Evolutionary conservation across 1,284 basidiomycete genomes (phyloP), one percentile per base, ranked within the genome.

Genomic region (Tylopilus sp.): DNA sequence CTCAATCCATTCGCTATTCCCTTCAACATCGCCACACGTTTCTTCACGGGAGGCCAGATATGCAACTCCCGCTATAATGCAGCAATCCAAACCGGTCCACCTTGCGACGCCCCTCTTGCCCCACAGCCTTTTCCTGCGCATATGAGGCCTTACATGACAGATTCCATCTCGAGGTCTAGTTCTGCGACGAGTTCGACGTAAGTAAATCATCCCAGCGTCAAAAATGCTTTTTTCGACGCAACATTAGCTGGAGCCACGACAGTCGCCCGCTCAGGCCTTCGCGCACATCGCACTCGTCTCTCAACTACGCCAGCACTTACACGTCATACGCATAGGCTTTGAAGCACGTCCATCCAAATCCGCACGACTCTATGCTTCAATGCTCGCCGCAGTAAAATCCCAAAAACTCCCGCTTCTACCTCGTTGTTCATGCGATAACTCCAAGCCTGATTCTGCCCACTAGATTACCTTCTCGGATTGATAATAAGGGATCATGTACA

Each of bases 181-280:
- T 66, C 67, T 41, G 59, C 63, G 41, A 64, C 67, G n/a, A 66
- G 59, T 30, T 71, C 70, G 35, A 65, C 59, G 71, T 73, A 48
- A 57, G 64, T 52, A 18, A 46, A 48, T 44, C 16, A 6, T 43
- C 10, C 28, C 28, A 41, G 48, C 13, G 5, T 52, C 4, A 16
- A 41, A 12, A 4, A 26, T 26, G 1, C 6, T 18, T 31, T 48
- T 55, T 26, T 38, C 19, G 31, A 64, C 38, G 12, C 45, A 23
- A 46, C 40, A 7, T 38, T 52, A 66, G 66, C 46, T 68, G 66
- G 65, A 70, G 68, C 44, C 53, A 61, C 8, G 67, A 65, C 23
- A 36, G 51, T 28, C 65, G 52, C 30, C 44, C 54, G 12, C 48
- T 52, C 40, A 61, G 59, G 33, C 46, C 53, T 39, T 54, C 46